Conservation (phyloP, 306 rosid genomes). For the Glycine latifolia region DNA sequence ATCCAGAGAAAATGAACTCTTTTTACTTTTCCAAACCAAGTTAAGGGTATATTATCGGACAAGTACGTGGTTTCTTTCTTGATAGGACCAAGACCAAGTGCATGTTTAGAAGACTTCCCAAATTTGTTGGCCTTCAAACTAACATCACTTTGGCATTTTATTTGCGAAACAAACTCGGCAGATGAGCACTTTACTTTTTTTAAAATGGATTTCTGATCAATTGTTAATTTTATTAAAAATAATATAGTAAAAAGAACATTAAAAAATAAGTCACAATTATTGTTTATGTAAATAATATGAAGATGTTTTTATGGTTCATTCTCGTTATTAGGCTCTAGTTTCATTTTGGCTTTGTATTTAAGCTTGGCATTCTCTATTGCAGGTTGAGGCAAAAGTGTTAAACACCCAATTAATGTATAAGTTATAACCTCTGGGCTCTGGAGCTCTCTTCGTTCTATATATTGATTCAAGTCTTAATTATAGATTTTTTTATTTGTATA, state of each 20-base stretch:
- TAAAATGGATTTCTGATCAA: not conserved
- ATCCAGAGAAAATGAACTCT: not conserved
- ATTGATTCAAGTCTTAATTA: too few relatives aligned
- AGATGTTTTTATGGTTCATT: too few relatives aligned
- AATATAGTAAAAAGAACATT: too few relatives aligned
- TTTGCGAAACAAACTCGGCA: not conserved
- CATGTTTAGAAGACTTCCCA: not conserved
- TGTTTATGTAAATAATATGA: too few relatives aligned
- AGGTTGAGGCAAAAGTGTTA: too few relatives aligned
- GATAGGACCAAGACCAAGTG: not conserved
- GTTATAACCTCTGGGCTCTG: too few relatives aligned
- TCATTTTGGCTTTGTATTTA: too few relatives aligned
- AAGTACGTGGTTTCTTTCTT: not conserved
- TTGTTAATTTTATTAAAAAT: not conserved
- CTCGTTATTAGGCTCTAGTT: too few relatives aligned
- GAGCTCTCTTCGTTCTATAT: too few relatives aligned
- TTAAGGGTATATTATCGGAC: not conserved
- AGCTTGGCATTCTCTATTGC: too few relatives aligned
- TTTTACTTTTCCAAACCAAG: not conserved
- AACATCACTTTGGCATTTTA: slow-evolving; percentile 8
- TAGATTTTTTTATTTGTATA: not conserved
- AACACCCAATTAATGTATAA: too few relatives aligned
- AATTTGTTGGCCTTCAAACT: slow-evolving; percentile 4
- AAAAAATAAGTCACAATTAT: too few relatives aligned
- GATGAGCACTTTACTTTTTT: not conserved